These are phyloP conservation scores for Candida frijolesensis DNA, from an alignment of 1,139 yeast genomes.

Conservation along the genomic window DNA sequence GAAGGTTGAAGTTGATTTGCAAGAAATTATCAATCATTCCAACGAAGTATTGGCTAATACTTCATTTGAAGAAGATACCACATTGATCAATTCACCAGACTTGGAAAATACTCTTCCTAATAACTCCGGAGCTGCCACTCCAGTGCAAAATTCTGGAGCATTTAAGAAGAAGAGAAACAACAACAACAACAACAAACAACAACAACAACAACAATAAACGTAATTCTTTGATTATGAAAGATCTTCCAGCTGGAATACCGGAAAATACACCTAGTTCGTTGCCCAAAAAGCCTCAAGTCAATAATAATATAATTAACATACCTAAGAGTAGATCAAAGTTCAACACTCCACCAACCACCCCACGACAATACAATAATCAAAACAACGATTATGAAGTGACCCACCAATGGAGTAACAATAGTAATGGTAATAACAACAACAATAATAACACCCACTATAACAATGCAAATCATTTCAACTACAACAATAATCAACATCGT, in stretches of 20 bases:
- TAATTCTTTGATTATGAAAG: constrained; percentile 19
- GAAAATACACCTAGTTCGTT: constrained; percentile 14
- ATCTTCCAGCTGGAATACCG: constrained; percentile 1
- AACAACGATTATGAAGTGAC: constrained; percentile 12
- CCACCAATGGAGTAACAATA: constrained; percentile 4
- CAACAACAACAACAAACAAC: constrained; percentile 33
- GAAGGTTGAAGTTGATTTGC: constrained; percentile 35
- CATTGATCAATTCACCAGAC: constrained; percentile 33
- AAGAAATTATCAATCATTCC: constrained; percentile 36
- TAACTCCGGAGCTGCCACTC: constrained; percentile 15
- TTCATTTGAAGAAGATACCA: constrained; percentile 37
- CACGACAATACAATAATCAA: constrained; percentile 12
- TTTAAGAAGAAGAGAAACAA: constrained; percentile 30
- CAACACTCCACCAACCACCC: constrained; percentile 9
- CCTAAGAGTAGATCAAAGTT: constrained; percentile 10
- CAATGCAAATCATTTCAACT: constrained; percentile 13
- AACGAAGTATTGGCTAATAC: constrained; percentile 34
- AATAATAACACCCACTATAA: constrained; percentile 4
- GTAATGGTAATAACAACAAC: constrained; percentile 7
- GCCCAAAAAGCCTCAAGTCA: constrained; percentile 23
- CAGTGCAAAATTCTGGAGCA: constrained; percentile 25
- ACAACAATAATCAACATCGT: constrained; percentile 2
- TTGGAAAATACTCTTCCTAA: constrained; percentile 11
- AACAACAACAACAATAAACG: constrained; percentile 32
- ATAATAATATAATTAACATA: constrained; percentile 17